Conservation (phyloP, 345 rosid species). For the Boechera divaricarpa region DNA sequence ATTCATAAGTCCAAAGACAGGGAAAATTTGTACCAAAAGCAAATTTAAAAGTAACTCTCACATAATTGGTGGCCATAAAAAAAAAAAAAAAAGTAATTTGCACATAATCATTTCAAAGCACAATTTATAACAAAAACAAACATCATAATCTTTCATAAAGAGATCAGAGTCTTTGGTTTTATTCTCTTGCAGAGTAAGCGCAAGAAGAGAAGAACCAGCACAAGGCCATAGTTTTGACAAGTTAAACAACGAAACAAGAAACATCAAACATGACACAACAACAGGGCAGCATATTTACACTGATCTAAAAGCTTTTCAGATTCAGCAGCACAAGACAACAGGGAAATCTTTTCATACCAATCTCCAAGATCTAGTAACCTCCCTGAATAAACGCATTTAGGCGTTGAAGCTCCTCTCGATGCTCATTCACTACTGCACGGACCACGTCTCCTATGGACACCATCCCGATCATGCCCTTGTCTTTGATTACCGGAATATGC, state of each 20-base stretch:
- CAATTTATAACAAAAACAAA: constrained; percentile 7
- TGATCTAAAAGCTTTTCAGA: constrained; percentile 20
- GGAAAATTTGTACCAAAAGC: not conserved
- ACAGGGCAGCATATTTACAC: constrained; percentile 32
- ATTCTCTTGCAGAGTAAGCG: constrained; percentile 33
- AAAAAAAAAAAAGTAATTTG: not conserved
- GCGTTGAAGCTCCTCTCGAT: constrained; percentile 89
- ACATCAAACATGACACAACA: constrained; percentile 28
- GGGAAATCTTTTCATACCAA: constrained; percentile 11
- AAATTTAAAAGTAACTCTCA: not conserved
- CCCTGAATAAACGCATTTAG: constrained; percentile 92
- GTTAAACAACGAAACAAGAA: constrained; percentile 27
- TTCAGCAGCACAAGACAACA: constrained; percentile 24
- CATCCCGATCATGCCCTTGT: constrained; percentile 93
- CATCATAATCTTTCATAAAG: constrained; percentile 18
- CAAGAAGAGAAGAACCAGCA: constrained; percentile 18
- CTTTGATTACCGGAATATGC: constrained; percentile 89
- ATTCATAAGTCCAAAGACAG: not conserved
- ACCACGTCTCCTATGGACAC: constrained; percentile 99
- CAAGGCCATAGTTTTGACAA: constrained; percentile 28
- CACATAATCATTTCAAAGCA: not conserved
- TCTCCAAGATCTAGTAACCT: constrained; percentile 68
- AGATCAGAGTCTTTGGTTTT: constrained; percentile 40
- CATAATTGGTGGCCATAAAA: not conserved
- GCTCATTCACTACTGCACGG: constrained; percentile 96